These are phyloP conservation scores for Knoxdaviesia capensis DNA, from an alignment of 2,329 filamentous ascomycete species.

Conservation along the genomic window DNA sequence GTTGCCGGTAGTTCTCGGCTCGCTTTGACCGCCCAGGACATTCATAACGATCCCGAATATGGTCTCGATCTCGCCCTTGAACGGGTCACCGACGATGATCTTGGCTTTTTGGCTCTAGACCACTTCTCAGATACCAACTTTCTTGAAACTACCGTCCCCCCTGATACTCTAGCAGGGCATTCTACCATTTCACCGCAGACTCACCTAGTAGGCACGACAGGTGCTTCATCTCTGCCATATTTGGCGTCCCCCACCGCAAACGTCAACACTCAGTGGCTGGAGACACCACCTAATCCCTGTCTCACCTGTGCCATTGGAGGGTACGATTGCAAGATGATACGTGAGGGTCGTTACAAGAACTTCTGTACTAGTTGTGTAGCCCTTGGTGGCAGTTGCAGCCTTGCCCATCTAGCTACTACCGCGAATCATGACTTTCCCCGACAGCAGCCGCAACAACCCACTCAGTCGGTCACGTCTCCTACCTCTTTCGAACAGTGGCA, in stretches of 20 bases:
- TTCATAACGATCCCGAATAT: constrained; percentile 12
- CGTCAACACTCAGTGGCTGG: constrained; percentile 12
- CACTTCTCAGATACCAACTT: constrained; percentile 27
- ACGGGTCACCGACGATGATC: constrained; percentile 36
- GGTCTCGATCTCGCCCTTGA: constrained; percentile 33
- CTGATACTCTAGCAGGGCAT: no score
- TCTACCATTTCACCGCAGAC: no score
- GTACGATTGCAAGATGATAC: constrained; percentile 39
- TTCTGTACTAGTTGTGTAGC: constrained; percentile 44
- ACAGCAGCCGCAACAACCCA: no score
- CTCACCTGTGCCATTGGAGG: constrained; percentile 27
- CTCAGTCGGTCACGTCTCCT: no score
- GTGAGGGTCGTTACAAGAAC: constrained; percentile 37
- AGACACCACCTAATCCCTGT: constrained; percentile 27
- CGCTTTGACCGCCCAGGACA: constrained; percentile 14
- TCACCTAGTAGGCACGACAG: no score
- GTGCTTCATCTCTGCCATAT: no score
- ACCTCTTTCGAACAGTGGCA: no score
- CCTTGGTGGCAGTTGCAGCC: constrained; percentile 36
- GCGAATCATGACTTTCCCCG: background rate
- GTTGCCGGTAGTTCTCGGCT: constrained; percentile 14
- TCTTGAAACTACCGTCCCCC: constrained; percentile 5
- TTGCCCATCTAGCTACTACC: constrained; percentile 15
- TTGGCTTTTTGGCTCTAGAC: constrained; percentile 37
- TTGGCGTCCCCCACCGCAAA: constrained; percentile 2